These are phyloP conservation scores for Ganoderma meredithae DNA, from an alignment of 1,284 basidiomycete species.

Conservation along the genomic window DNA sequence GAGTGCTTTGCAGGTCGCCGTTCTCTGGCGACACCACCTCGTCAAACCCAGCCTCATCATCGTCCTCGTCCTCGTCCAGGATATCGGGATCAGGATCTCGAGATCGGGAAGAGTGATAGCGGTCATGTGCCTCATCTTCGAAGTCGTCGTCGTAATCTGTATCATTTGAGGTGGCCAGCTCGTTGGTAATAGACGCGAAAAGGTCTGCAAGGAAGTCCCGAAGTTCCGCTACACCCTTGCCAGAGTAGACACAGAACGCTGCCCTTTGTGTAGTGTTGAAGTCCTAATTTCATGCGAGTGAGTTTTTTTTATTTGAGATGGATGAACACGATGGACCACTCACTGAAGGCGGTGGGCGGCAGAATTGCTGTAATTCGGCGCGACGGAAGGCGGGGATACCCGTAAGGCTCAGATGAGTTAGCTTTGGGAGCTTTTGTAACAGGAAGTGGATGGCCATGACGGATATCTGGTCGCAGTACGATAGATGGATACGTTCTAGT, in stretches of 20 bases:
- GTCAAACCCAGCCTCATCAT: constrained; percentile 42
- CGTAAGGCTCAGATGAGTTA: constrained; percentile 96
- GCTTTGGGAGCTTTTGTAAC: constrained; percentile 84
- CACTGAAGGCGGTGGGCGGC: constrained; percentile 88
- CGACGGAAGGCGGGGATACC: constrained; percentile 94
- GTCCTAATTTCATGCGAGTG: constrained; percentile 61
- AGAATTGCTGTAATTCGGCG: constrained; percentile 89
- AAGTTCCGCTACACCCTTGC: constrained; percentile 87
- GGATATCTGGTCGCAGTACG: constrained; percentile 96
- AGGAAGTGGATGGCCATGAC: constrained; percentile 93
- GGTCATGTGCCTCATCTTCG: constrained; percentile 47
- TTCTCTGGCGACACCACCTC: constrained; percentile 33
- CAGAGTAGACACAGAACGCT: constrained; percentile 98
- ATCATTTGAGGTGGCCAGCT: constrained; percentile 71
- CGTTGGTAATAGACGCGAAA: constrained; percentile 75
- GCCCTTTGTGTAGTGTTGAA: constrained; percentile 92
- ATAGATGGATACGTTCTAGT: constrained; percentile 95
- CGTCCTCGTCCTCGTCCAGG: constrained; percentile 60
- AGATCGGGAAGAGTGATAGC: constrained; percentile 5
- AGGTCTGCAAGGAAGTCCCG: constrained; percentile 79
- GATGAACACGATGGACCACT: constrained; percentile 37
- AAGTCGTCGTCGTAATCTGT: constrained; percentile 76
- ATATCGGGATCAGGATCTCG: constrained; percentile 43
- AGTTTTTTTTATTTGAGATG: not conserved
- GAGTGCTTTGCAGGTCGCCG: constrained; percentile 19